A percentile compares a stretch with the other conserved stretches of the same genome.
Conservation (phyloP, 2,329 filamentous ascomycete species). For the Gyromitra esculenta region DNA sequence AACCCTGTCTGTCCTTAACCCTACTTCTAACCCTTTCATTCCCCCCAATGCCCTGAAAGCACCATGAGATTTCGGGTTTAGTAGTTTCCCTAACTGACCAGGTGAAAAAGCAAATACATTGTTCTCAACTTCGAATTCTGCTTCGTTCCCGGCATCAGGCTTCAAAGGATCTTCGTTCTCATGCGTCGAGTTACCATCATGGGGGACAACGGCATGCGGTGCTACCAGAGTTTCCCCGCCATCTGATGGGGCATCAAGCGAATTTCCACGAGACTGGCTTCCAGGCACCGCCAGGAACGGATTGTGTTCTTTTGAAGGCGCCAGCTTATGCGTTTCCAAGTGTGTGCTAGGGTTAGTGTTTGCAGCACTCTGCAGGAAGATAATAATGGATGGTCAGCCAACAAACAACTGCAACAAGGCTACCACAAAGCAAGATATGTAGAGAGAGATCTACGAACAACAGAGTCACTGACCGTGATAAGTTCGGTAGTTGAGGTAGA, state of each 20-base stretch:
- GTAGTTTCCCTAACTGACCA: slow-evolving; percentile 84
- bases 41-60: slow-evolving; percentile 86
- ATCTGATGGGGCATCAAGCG: slow-evolving; percentile 42
- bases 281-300: slow-evolving; percentile 42
- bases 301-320: slow-evolving; percentile 14
- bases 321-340: slow-evolving; percentile 20
- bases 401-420: slow-evolving; percentile 21
- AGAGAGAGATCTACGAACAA: neutral
- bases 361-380: slow-evolving; percentile 19
- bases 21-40: slow-evolving; percentile 78
- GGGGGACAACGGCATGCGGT: neutral
- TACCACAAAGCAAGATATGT: slow-evolving; percentile 2
- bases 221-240: slow-evolving; percentile 44
- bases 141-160: slow-evolving; percentile 79
- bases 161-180: slow-evolving; percentile 74
- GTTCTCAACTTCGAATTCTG: slow-evolving; percentile 77
- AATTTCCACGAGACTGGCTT: slow-evolving; percentile 42
- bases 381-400: slow-evolving; percentile 10
- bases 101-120: slow-evolving; percentile 88
- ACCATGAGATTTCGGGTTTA: slow-evolving; percentile 85
- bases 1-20: slow-evolving; percentile 75
- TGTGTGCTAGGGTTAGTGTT: slow-evolving; percentile 10
- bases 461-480: slow-evolving; percentile 12
- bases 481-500: slow-evolving; percentile 14
- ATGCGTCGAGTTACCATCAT: slow-evolving; percentile 33